These are phyloP conservation scores for Cytospora schulzeri DNA, from an alignment of 2,329 filamentous ascomycete genomes.

Conservation along the genomic window DNA sequence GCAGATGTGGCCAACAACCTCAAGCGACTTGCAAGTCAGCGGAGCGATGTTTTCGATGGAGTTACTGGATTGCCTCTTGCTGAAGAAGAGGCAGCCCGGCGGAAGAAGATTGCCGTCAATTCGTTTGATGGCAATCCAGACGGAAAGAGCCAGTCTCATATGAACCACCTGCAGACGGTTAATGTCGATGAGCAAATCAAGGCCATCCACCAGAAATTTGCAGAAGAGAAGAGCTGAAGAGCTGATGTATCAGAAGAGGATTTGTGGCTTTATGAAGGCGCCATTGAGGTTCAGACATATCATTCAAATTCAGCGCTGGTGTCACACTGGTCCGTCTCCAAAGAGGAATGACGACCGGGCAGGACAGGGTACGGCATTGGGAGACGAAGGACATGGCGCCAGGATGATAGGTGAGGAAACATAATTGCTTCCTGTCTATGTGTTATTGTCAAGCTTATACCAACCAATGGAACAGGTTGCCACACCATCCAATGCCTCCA, in stretches of 20 bases:
- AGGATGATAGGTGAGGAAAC: conserved; percentile 22
- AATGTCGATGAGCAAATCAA: conserved; percentile 88
- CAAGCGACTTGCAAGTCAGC: conserved; percentile 89
- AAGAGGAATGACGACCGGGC: not conserved
- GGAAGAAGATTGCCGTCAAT: conserved; percentile 71
- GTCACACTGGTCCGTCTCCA: not conserved
- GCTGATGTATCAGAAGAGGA: not conserved
- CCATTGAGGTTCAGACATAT: not conserved
- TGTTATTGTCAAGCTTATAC: conserved; percentile 27
- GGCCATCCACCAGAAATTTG: conserved; percentile 59
- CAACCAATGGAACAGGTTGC: conserved; percentile 27
- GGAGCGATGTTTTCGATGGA: conserved; percentile 83
- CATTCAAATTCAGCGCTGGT: not conserved
- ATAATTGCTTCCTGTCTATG: conserved; percentile 8
- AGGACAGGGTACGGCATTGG: not conserved
- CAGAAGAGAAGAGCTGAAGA: conserved; percentile 39
- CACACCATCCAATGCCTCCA: conserved; percentile 6
- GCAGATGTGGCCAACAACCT: conserved; percentile 90
- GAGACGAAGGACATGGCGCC: not conserved
- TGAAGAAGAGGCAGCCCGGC: conserved; percentile 72
- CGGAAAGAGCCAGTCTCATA: conserved; percentile 55
- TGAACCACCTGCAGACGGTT: conserved; percentile 64
- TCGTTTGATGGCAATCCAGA: conserved; percentile 69
- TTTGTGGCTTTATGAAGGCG: not conserved
- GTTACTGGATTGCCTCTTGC: conserved; percentile 68